phyloP scores from a whole-genome alignment of 2,329 filamentous ascomycete species.

The Claviceps lovelessii region DNA sequence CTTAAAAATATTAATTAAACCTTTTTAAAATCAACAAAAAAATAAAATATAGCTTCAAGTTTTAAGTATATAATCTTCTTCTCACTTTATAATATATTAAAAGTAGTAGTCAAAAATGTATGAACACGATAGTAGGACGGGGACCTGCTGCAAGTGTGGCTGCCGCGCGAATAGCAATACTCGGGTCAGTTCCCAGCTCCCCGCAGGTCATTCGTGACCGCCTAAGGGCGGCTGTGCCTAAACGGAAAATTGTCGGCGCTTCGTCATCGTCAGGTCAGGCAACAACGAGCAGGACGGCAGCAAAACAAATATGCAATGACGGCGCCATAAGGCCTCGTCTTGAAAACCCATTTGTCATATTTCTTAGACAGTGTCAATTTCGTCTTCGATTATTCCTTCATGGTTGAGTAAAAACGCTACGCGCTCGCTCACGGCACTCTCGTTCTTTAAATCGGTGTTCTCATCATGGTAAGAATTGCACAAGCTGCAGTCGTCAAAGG shows the following conservation, averaged over 20 bases:
- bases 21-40: no score
- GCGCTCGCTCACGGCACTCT: conserved; percentile 1
- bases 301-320: background rate
- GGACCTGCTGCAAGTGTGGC: no score
- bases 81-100: no score
- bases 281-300: background rate
- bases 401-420: conserved; percentile 13
- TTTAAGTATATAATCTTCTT: no score
- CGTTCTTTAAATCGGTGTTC: conserved; percentile 8
- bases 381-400: conserved; percentile 3
- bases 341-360: background rate
- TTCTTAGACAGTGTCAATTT: background rate
- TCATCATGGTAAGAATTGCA: conserved; percentile 19
- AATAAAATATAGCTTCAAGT: no score
- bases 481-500: conserved; percentile 2
- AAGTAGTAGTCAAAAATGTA: no score
- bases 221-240: conserved; percentile 16
- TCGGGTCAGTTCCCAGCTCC: no score
- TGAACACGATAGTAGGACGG: no score
- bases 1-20: no score
- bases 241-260: conserved; percentile 22
- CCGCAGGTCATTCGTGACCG: no score
- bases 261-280: conserved; percentile 18
- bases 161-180: no score
- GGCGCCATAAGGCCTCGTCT: background rate